Percentiles rank a stretch among this genome's conserved stretches.
Evolutionary conservation across 345 rosid species (phyloP).

Genomic region (Salix suchowensis): DNA sequence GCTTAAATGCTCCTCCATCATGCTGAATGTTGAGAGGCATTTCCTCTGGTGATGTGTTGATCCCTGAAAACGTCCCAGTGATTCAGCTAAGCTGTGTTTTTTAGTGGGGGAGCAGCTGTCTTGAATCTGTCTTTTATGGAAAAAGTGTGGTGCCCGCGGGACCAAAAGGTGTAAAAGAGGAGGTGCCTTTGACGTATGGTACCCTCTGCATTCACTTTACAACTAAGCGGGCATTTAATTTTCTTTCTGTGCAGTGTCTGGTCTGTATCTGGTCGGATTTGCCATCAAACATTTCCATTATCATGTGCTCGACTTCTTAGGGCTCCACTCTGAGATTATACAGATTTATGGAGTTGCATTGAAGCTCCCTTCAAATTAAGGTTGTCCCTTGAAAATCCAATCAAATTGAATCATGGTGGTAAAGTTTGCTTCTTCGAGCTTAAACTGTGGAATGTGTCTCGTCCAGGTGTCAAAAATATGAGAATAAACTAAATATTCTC

Average conservation of each 20-base stretch:
- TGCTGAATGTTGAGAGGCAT: background rate
- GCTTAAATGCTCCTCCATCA: background rate
- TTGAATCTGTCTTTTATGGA: background rate
- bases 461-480: background rate
- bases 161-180: background rate
- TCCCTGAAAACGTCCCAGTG: background rate
- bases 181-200: background rate
- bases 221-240: background rate
- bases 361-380: background rate
- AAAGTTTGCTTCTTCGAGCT: background rate
- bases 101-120: background rate
- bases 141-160: background rate
- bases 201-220: slow-evolving; percentile 2
- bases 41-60: background rate
- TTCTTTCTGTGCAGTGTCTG: background rate
- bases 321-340: background rate
- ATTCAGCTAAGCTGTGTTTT: background rate
- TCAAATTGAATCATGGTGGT: no score
- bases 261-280: background rate
- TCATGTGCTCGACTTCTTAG: background rate
- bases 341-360: background rate
- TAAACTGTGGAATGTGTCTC: background rate
- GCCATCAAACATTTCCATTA: background rate
- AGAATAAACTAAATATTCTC: background rate
- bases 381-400: background rate